Base-by-base conservation (phyloP, 2,329 filamentous ascomycete genomes). In the Diplodia sapinea region DNA sequence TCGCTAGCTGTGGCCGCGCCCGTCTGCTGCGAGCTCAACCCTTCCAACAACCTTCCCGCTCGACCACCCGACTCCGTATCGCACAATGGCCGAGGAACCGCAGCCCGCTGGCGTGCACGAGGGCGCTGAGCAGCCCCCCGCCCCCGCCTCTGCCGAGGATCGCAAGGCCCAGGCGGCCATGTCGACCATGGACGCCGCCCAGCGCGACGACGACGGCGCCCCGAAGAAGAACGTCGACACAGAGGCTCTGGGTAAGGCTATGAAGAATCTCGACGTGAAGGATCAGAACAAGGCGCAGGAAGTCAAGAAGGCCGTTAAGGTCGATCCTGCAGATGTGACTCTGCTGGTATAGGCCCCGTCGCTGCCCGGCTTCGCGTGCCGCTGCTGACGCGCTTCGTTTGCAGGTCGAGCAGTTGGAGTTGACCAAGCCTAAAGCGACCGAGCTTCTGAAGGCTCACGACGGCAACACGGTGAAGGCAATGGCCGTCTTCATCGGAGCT, bases 101-200 rank as follows among this genome's bases (percentile, higher is more conserved):
- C 88, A 90, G 76, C 87, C 88, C 51, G 74, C 82, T 54, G 81
- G 77, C 63, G 77, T 89, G 68, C 81, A 84, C 70, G 87, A 90
- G 77, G 88, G 88, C 75, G 86, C 86, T 68, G 84, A 85, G 36
- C 81, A 83, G 55, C 72, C 77, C 2, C 75, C 75, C 38, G 74
- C 78, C 4, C 75, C 82, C 20, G 80, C 81, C 6, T 75, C 78
- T 49, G 90, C 90, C 74, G 90, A 93, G 79, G 90, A 92, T 80
- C 88, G 90, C 79, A 92, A 92, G 79, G 89, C 90, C 55, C 89
- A 89, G 50, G 89, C 88, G 7, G 91, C 91, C 36, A 86, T 93
- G 69, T 90, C 89, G 57, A 86, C 85, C 69, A 88, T 94, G 71
- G 90, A 92, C 75, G 77, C 79, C 47, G 82, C 81, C 68, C 81